Evolutionary conservation across 2,329 filamentous ascomycete species (phyloP), one percentile per base, ranked within the genome.

Genomic region (Nannizzia gypsea): DNA sequence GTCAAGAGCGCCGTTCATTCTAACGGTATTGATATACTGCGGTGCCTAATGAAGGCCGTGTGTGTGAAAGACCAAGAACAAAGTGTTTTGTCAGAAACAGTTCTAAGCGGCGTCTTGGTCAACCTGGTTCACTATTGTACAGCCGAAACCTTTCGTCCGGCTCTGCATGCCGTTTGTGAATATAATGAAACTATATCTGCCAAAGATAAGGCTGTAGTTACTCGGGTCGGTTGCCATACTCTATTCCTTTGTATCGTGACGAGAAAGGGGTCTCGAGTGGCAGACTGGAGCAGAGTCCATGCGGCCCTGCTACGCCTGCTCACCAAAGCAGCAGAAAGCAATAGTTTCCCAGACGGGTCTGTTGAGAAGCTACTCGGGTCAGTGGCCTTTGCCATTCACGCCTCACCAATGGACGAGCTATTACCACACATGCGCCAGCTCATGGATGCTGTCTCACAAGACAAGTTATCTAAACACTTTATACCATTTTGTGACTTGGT

Each of bases 401-500:
- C 84, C 65, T 87, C 90, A 4, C 85, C 91, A 0, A 84, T 96
- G 70, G 89, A 95, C 66, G 81, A 86, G 5, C 76, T 95, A 38
- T 84, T 95, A 46, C 83, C 88, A 0, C 81, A 83, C 40, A 81
- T 91, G 60, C 80, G 82, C 15, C 73, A 82, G 2, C 78, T 95
- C 52, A 81, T 83, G 69, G 83, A 86, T 36, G 76, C 77, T 2
- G 75, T 95, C 55, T 84, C 82, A 2, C 81, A 81, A 57, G 83
- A 87, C 50, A 80, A 80, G 0, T 80, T 91, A 67, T 82, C 86
- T 67, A 74, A 74, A 57, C 86, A 85, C 77, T 97, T 96, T 70
- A 80, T 97, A 48, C 81, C 85, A 0, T 96, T 97, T 72, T 96
- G 90, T 72, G 86, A 86, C 13, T 85, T 89, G 58, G 85, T 93